Evolutionary conservation across 257 asterid genomes (phyloP).

Genomic region (Nicotiana undulata): DNA sequence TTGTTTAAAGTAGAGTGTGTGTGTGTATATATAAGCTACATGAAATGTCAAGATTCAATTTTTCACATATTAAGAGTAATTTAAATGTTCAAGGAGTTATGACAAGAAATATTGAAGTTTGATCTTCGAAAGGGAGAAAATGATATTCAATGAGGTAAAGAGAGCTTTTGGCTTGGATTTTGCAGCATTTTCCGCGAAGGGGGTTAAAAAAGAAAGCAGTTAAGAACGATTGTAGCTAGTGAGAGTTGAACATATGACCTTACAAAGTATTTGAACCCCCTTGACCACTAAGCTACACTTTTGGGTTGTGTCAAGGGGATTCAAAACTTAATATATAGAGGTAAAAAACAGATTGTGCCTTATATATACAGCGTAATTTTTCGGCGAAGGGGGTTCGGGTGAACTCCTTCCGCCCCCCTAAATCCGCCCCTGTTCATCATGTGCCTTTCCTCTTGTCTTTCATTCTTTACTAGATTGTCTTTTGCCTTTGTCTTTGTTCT

Average conservation of each 20-base stretch:
- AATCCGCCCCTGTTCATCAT: no score
- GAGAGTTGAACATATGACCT: no score
- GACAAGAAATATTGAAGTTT: neutral
- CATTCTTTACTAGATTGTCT: neutral
- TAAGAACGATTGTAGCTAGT: no score
- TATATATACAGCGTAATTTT: no score
- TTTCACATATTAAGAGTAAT: neutral
- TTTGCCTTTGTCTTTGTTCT: neutral
- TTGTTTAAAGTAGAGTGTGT: neutral
- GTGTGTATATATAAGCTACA: neutral
- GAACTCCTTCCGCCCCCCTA: no score
- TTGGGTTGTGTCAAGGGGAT: no score
- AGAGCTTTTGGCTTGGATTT: neutral
- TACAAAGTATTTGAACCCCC: no score
- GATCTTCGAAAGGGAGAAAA: neutral
- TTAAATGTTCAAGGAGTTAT: neutral
- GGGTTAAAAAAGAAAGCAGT: no score
- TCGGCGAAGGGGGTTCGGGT: no score
- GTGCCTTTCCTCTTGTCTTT: neutral
- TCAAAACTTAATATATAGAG: no score
- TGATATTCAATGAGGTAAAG: neutral
- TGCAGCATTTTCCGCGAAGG: neutral
- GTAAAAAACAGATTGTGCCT: no score
- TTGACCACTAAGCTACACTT: no score
- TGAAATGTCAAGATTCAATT: neutral